Evolutionary conservation across 495 filamentous ascomycete genomes (phyloP).

Genomic region (Penicillium argentinense): DNA sequence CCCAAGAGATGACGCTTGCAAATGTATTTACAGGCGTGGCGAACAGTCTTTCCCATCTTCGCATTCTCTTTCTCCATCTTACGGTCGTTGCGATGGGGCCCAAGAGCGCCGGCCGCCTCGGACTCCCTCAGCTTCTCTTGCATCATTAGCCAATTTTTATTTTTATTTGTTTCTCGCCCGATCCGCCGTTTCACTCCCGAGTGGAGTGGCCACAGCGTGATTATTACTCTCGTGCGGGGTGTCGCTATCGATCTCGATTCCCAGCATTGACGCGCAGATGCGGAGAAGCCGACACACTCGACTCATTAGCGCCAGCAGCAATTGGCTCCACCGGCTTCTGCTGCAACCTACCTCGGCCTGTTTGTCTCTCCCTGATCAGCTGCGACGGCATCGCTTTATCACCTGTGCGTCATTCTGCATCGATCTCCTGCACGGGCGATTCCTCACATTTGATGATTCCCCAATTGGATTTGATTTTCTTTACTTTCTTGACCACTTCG

Average conservation of each 20-base stretch:
- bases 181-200: slow-evolving; percentile 10
- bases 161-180: background rate
- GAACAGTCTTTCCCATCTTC: background rate
- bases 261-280: slow-evolving; percentile 21
- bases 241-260: slow-evolving; percentile 8
- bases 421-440: slow-evolving; percentile 11
- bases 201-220: too few relatives aligned
- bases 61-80: slow-evolving; percentile 1
- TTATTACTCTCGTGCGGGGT: slow-evolving; percentile 23
- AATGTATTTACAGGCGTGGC: background rate
- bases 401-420: slow-evolving; percentile 10
- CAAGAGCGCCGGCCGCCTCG: slow-evolving; percentile 10
- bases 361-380: slow-evolving; percentile 6
- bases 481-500: slow-evolving; percentile 10
- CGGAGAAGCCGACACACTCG: slow-evolving; percentile 16
- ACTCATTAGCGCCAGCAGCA: slow-evolving; percentile 4
- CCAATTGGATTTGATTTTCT: slow-evolving; percentile 11
- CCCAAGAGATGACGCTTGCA: background rate
- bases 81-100: slow-evolving; percentile 3
- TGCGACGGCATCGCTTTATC: slow-evolving; percentile 8
- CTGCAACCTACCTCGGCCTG: background rate
- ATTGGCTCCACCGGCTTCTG: slow-evolving; percentile 9
- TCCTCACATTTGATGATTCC: too few relatives aligned
- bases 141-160: slow-evolving; percentile 5
- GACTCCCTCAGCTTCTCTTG: background rate